Percentiles rank a stretch among this genome's conserved stretches.
Evolutionary conservation across 176 grass and related monocot species (phyloP).

Genomic region (Zoysia japonica): DNA sequence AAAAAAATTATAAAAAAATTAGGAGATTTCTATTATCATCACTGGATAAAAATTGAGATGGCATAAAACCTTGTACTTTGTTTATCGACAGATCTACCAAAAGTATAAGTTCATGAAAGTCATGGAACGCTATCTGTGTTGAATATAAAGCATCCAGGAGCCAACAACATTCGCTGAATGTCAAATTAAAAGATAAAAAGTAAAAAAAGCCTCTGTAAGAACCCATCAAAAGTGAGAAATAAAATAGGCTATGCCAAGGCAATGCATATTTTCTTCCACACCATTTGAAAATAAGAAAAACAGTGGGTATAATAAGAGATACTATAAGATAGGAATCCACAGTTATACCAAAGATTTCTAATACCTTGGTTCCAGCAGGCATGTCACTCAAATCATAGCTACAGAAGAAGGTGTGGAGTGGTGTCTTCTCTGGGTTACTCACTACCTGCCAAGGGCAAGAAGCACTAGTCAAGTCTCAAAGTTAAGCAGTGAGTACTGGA

Average conservation of each 20-base stretch:
- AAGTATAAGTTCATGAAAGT: conserved; percentile 23
- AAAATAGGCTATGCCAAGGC: conserved; percentile 9
- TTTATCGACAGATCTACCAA: conserved; percentile 5
- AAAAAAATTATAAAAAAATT: conserved; percentile 10
- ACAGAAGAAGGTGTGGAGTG: conserved; percentile 96
- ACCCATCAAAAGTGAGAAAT: conserved; percentile 5
- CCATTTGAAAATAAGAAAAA: conserved; percentile 23
- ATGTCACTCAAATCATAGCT: conserved; percentile 98
- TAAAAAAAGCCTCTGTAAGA: conserved; percentile 14
- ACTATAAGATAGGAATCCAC: neutral
- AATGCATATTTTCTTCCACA: neutral
- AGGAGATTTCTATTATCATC: conserved; percentile 5
- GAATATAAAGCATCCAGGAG: neutral
- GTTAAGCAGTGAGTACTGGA: conserved; percentile 17
- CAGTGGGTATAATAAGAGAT: neutral
- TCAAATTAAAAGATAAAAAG: conserved; percentile 20
- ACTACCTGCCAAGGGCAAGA: conserved; percentile 68
- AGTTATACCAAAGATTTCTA: conserved; percentile 14
- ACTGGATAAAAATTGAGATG: conserved; percentile 20
- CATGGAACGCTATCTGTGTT: conserved; percentile 24
- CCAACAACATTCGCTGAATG: neutral
- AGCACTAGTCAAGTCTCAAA: conserved; percentile 25
- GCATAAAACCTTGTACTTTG: neutral
- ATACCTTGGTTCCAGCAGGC: conserved; percentile 98
- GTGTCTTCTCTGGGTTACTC: conserved; percentile 97